Percentiles rank a stretch among this genome's conserved stretches.
phyloP scores from a whole-genome alignment of 805 yeast genomes.

The Lachancea fermentati region DNA sequence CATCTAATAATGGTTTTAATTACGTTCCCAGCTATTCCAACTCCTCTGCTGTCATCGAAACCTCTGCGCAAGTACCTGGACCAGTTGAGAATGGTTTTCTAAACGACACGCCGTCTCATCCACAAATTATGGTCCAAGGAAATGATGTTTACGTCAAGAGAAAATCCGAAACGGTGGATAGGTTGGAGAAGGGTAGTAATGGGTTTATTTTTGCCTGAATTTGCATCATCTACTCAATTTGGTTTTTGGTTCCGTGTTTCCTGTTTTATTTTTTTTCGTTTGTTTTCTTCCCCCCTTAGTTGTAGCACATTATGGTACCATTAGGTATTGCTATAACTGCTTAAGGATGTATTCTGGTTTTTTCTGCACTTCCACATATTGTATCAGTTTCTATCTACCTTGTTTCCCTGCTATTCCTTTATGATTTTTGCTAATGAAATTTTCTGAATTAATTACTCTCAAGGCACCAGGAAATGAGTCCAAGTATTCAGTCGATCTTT shows the following conservation, averaged over 20 bases:
- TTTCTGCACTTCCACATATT: background rate
- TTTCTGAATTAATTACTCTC: background rate
- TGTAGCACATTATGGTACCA: no score
- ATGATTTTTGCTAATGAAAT: background rate
- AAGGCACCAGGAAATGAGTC: no score
- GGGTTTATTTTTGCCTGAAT: slow-evolving; percentile 18
- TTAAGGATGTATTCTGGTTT: background rate
- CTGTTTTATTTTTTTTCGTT: background rate
- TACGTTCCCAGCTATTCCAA: slow-evolving; percentile 4
- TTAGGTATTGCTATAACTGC: no score
- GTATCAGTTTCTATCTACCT: background rate
- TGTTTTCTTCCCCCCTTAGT: background rate
- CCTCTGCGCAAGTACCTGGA: background rate
- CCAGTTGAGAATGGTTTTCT: background rate
- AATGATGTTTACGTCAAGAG: slow-evolving; percentile 10
- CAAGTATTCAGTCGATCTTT: no score
- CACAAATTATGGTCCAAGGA: slow-evolving; percentile 10
- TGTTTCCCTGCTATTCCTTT: background rate
- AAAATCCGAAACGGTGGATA: slow-evolving; percentile 13
- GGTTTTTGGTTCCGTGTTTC: background rate
- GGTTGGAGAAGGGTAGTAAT: slow-evolving; percentile 25
- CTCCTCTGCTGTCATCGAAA: background rate
- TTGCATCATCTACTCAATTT: background rate
- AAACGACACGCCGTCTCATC: slow-evolving; percentile 3
- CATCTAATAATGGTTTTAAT: slow-evolving; percentile 2